Percentiles rank a stretch among this genome's conserved stretches.
phyloP scores from a whole-genome alignment of 2,329 filamentous ascomycete species.

The Alternaria sp. region DNA sequence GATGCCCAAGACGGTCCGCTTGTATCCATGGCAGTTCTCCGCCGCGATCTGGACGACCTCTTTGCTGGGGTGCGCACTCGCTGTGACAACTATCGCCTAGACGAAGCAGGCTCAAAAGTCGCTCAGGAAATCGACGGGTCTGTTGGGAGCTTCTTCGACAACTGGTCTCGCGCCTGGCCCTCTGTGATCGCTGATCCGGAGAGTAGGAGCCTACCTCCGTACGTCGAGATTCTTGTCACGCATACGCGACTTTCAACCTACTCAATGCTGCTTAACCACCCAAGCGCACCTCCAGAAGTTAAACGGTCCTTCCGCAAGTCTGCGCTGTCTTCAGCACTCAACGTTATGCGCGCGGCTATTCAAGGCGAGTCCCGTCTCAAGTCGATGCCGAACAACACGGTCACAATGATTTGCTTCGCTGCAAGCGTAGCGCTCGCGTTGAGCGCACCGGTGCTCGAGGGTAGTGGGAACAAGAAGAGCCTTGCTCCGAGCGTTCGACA shows the following conservation, averaged over 20 bases:
- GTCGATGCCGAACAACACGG: constrained; percentile 81
- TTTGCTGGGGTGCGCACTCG: constrained; percentile 66
- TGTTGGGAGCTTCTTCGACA: constrained; percentile 71
- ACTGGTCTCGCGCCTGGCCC: constrained; percentile 70
- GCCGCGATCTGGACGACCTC: constrained; percentile 69
- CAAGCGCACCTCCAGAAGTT: constrained; percentile 73
- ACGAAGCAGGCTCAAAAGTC: constrained; percentile 62
- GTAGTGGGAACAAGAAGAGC: constrained; percentile 33
- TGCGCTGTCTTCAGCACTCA: constrained; percentile 74
- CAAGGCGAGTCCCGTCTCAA: constrained; percentile 74
- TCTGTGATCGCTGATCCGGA: constrained; percentile 33
- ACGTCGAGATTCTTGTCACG: constrained; percentile 76
- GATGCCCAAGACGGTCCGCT: constrained; percentile 75
- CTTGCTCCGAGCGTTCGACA: constrained; percentile 48
- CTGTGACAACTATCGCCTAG: constrained; percentile 66
- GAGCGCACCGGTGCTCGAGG: constrained; percentile 38
- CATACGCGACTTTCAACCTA: constrained; percentile 79
- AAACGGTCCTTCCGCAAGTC: constrained; percentile 77
- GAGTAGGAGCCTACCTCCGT: constrained; percentile 69
- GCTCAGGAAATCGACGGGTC: constrained; percentile 56
- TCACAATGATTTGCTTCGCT: constrained; percentile 80
- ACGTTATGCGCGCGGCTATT: constrained; percentile 76
- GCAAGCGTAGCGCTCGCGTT: constrained; percentile 61
- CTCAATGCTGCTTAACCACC: constrained; percentile 76
- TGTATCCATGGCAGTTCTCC: constrained; percentile 73